Base-by-base conservation (phyloP, 495 filamentous ascomycete species). In the Tuber indicum region DNA sequence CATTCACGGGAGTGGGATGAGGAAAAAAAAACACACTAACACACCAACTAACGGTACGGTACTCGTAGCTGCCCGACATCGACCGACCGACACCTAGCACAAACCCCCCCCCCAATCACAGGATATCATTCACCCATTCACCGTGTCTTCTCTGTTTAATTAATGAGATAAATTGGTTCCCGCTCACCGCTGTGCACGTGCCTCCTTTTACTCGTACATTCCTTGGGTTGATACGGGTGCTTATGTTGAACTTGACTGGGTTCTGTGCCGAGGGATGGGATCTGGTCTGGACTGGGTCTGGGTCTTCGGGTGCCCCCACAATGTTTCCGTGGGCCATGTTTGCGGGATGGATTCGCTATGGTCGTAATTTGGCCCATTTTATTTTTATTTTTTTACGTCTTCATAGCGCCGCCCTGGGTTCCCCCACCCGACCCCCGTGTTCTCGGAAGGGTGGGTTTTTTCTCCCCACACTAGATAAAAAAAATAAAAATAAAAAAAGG, bases 1-100 rank as follows among this genome's bases (percentile, higher is more conserved):
- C 70, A 79, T 73, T 79, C 72, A 58, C 74, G 75, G 77, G 78
- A 73, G 70, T 72, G 21, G 75, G 79, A 79, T 76, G 58, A 80
- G 77, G 78, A 76, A 79, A 66, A 79, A 66, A 32, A 32, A 32
- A 32, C 32, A 32, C 32, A 32, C 32, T 32, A n/a, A n/a, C n/a
- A n/a, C n/a, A n/a, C n/a, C n/a, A n/a, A n/a, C n/a, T n/a, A n/a
- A n/a, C n/a, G n/a, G n/a, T n/a, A n/a, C n/a, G n/a, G n/a, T n/a
- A n/a, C n/a, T n/a, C n/a, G n/a, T n/a, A 32, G 32, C 32, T 32
- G 32, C 32, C 32, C 32, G 32, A 32, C 32, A 32, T 32, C 32
- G 32, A 32, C 32, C 32, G 32, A 32, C 32, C 72, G 74, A 70
- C 32, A 78, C 70, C 36, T 71, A 36, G 36, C 73, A 71, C 70